phyloP scores from a whole-genome alignment of 345 rosid genomes.

The Combretum micranthum region DNA sequence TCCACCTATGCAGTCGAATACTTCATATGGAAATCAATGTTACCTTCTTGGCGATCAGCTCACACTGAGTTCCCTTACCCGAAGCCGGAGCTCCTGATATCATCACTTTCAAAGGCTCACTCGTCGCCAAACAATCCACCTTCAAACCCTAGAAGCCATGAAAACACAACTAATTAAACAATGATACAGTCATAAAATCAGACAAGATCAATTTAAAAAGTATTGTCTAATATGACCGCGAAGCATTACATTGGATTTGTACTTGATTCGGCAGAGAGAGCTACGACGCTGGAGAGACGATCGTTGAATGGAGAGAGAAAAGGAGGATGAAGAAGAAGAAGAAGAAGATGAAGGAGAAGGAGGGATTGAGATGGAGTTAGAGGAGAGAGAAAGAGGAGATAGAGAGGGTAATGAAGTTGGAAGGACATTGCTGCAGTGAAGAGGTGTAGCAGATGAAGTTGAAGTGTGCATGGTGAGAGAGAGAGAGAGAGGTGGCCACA shows the following conservation, averaged over 20 bases:
- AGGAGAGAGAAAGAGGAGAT: conserved; percentile 11
- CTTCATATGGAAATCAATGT: not conserved
- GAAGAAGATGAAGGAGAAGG: conserved; percentile 16
- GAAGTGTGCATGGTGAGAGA: conserved; percentile 2
- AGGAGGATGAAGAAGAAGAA: conserved; percentile 23
- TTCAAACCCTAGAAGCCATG: conserved; percentile 23
- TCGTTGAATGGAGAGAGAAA: conserved; percentile 17
- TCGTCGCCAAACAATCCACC: conserved; percentile 38
- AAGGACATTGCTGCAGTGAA: conserved; percentile 13
- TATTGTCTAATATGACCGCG: not conserved
- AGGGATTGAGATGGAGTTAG: conserved; percentile 1
- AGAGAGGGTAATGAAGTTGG: conserved; percentile 21
- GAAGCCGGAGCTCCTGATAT: conserved; percentile 92
- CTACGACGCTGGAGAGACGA: conserved; percentile 12
- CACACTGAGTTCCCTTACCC: conserved; percentile 93
- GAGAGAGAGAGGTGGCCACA: not conserved
- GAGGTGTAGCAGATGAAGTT: not conserved
- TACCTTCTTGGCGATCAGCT: conserved; percentile 73
- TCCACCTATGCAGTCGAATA: too few species aligned
- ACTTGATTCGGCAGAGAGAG: conserved; percentile 22
- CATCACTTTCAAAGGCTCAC: conserved; percentile 76
- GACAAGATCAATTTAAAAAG: not conserved
- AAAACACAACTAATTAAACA: not conserved
- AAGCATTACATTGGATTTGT: conserved; percentile 20
- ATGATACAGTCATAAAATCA: not conserved